Conservation (phyloP, 495 filamentous ascomycete genomes). For the Cercophora newfieldiana region DNA sequence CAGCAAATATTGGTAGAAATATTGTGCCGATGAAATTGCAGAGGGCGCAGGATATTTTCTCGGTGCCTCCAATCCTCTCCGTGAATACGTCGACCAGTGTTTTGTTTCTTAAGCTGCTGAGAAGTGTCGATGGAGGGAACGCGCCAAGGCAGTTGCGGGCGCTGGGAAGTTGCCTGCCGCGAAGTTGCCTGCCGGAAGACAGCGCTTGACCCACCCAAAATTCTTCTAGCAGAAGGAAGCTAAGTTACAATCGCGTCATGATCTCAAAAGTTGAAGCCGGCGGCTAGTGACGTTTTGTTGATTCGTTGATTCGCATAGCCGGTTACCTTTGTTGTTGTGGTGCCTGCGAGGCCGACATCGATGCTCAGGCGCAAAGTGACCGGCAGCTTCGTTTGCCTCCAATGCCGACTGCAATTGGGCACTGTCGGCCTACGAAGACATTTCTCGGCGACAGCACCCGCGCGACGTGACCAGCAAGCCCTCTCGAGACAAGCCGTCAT, state of each 20-base stretch:
- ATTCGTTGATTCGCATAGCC: not conserved
- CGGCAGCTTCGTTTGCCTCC: conserved; percentile 48
- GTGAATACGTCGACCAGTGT: no score
- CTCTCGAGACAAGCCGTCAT: not conserved
- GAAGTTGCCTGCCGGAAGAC: not conserved
- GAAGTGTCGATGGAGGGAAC: no score
- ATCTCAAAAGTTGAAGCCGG: not conserved
- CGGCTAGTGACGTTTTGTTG: not conserved
- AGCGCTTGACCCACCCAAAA: conserved; percentile 31
- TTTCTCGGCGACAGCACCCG: conserved; percentile 10
- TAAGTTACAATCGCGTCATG: not conserved
- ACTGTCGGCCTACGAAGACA: conserved; percentile 22
- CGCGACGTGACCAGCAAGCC: not conserved
- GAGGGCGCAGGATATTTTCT: no score
- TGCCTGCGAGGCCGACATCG: not conserved
- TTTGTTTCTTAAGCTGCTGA: no score
- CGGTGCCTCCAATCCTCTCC: no score
- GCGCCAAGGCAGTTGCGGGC: conserved; percentile 8
- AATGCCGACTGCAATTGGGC: conserved; percentile 45
- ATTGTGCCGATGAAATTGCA: no score
- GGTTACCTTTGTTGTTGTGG: not conserved
- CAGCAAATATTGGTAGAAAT: no score
- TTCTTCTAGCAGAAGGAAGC: not conserved
- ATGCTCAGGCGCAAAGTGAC: conserved; percentile 46
- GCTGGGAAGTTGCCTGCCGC: conserved; percentile 25